phyloP scores from a whole-genome alignment of 176 grass and related monocot species.

The Stipa capillata region DNA sequence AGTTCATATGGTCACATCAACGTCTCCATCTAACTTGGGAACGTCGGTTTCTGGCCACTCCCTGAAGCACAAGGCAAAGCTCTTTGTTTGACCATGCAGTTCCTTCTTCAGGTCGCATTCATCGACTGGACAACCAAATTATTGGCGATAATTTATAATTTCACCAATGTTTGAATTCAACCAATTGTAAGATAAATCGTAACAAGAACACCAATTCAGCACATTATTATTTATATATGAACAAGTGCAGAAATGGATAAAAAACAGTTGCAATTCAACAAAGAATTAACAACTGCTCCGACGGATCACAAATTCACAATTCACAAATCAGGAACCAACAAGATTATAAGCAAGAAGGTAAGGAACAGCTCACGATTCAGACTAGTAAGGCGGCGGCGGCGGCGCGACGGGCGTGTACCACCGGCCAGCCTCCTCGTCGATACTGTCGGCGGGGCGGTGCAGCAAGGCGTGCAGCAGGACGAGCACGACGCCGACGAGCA shows the following conservation, averaged over 20 bases:
- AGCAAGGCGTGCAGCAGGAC: conserved; percentile 47
- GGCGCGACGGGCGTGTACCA: conserved; percentile 46
- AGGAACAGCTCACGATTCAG: not conserved
- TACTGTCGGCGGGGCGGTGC: conserved; percentile 36
- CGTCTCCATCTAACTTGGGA: not conserved
- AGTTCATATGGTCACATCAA: not conserved
- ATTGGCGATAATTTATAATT: not conserved
- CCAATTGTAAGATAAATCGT: not conserved
- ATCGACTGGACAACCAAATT: not conserved
- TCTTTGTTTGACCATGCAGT: conserved; percentile 16
- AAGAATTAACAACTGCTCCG: not conserved
- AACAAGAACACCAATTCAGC: not conserved
- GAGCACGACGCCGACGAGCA: conserved; percentile 46
- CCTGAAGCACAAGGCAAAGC: not conserved
- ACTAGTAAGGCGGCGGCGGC: conserved; percentile 6
- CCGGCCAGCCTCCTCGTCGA: conserved; percentile 46
- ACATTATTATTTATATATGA: conserved; percentile 2
- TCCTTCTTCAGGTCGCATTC: not conserved
- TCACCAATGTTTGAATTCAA: not conserved
- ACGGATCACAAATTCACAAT: not conserved
- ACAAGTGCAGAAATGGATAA: not conserved
- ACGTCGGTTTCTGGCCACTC: not conserved
- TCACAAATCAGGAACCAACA: not conserved
- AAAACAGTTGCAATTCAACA: not conserved
- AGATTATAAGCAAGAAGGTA: not conserved